These are phyloP conservation scores for Gossypium gossypioides DNA, from an alignment of 441 rosid genomes.

Conservation along the genomic window DNA sequence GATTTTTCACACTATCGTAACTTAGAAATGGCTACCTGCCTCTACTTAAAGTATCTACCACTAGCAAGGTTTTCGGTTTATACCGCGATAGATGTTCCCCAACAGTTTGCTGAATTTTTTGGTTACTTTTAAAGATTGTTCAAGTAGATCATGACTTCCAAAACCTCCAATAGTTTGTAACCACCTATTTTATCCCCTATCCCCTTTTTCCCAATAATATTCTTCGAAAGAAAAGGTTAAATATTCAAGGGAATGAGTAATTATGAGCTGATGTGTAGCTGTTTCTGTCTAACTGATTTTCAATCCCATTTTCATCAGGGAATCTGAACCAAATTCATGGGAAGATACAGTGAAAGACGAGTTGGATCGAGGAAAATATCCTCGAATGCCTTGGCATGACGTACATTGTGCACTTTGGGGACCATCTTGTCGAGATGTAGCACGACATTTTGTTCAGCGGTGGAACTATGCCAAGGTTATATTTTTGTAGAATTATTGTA, in stretches of 20 bases:
- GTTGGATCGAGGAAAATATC: slow-evolving; percentile 77
- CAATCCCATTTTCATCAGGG: slow-evolving; percentile 37
- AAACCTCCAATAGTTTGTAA: neutral
- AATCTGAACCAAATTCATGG: slow-evolving; percentile 99
- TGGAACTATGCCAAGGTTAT: slow-evolving; percentile 99
- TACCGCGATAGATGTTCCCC: neutral
- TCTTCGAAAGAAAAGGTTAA: neutral
- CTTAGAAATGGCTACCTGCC: neutral
- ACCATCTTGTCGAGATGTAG: slow-evolving; percentile 90
- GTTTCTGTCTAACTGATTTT: slow-evolving; percentile 1
- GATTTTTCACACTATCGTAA: neutral
- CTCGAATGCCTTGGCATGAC: slow-evolving; percentile 99
- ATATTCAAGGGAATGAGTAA: neutral
- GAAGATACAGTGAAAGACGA: slow-evolving; percentile 95
- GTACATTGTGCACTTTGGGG: slow-evolving; percentile 99
- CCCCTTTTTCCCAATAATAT: neutral
- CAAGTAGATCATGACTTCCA: neutral
- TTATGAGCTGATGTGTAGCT: slow-evolving; percentile 11
- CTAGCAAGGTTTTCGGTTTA: slow-evolving; percentile 1
- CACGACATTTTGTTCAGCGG: slow-evolving; percentile 97
- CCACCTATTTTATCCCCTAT: neutral
- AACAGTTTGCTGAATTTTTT: neutral
- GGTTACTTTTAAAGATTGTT: neutral
- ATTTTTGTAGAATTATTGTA: neutral
- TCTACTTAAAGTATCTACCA: slow-evolving; percentile 7